A percentile compares a stretch with the other conserved stretches of the same genome.
These are phyloP conservation scores for Kodamaea derodonti DNA, from an alignment of 1,139 yeast species.

Conservation along the genomic window DNA sequence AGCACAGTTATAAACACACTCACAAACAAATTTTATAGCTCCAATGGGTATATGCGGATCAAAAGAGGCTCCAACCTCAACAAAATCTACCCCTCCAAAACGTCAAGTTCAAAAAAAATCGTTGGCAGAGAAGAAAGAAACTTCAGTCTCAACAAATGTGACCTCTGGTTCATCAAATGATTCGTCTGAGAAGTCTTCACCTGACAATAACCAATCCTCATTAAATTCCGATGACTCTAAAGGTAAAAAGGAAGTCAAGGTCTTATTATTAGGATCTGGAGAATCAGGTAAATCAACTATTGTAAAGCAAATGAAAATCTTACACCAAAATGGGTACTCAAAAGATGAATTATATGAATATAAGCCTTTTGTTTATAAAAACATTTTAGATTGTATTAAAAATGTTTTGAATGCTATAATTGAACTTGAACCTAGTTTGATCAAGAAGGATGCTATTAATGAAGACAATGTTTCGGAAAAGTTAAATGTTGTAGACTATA, in stretches of 20 bases:
- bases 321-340: slow-evolving; percentile 68
- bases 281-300: slow-evolving; percentile 79
- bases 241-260: slow-evolving; percentile 48
- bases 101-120: slow-evolving; percentile 12
- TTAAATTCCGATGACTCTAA: neutral
- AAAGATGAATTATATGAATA: slow-evolving; percentile 61
- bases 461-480: slow-evolving; percentile 1
- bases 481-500: slow-evolving; percentile 22
- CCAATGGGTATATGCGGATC: slow-evolving; percentile 32
- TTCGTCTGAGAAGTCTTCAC: slow-evolving; percentile 3
- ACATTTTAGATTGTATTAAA: slow-evolving; percentile 64
- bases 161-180: slow-evolving; percentile 7
- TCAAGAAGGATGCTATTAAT: slow-evolving; percentile 25
- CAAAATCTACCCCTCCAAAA: slow-evolving; percentile 5
- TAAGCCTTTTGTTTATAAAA: slow-evolving; percentile 66
- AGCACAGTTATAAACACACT: too few species aligned
- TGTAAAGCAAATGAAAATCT: slow-evolving; percentile 68
- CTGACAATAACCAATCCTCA: slow-evolving; percentile 1
- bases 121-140: slow-evolving; percentile 11
- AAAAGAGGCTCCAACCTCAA: slow-evolving; percentile 14
- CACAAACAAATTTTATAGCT: too few species aligned
- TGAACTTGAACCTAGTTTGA: slow-evolving; percentile 47
- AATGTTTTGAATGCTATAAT: slow-evolving; percentile 55
- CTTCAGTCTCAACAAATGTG: slow-evolving; percentile 12
- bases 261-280: slow-evolving; percentile 69